phyloP scores from a whole-genome alignment of 225 moss, liverwort and hornwort species.

The Neckera pumila region DNA sequence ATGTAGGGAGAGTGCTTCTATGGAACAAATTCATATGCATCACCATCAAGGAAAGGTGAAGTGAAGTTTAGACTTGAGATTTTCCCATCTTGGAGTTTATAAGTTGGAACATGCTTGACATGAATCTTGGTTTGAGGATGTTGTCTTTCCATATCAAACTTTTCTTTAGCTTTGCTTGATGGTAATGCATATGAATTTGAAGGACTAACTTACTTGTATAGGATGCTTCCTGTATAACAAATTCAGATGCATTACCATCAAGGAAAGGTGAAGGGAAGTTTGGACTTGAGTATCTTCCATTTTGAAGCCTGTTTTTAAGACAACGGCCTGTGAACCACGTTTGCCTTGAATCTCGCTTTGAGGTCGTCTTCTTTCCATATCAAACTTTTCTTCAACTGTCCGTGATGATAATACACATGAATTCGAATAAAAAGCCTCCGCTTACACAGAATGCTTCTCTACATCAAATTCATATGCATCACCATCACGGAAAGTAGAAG shows the following conservation, averaged over 20 bases:
- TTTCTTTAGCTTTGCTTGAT: neutral
- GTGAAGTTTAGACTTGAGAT: neutral
- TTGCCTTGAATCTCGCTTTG: neutral
- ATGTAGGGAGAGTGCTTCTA: neutral
- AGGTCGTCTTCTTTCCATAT: neutral
- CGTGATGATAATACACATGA: neutral
- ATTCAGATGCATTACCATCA: neutral
- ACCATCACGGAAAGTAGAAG: neutral
- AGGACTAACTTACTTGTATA: neutral
- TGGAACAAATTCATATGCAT: neutral
- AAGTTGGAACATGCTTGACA: neutral
- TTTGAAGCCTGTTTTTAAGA: neutral
- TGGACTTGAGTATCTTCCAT: neutral
- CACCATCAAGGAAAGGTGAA: neutral
- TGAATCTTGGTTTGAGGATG: neutral
- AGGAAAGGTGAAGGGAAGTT: neutral
- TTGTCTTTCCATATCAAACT: neutral
- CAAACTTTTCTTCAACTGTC: neutral
- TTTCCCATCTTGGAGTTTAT: neutral
- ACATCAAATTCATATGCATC: neutral
- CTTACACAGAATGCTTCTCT: neutral
- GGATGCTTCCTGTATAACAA: neutral
- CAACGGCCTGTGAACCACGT: neutral
- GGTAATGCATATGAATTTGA: neutral
- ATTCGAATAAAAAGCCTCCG: neutral